phyloP scores from a whole-genome alignment of 345 rosid species.

The Eucalyptus lansdowneana region DNA sequence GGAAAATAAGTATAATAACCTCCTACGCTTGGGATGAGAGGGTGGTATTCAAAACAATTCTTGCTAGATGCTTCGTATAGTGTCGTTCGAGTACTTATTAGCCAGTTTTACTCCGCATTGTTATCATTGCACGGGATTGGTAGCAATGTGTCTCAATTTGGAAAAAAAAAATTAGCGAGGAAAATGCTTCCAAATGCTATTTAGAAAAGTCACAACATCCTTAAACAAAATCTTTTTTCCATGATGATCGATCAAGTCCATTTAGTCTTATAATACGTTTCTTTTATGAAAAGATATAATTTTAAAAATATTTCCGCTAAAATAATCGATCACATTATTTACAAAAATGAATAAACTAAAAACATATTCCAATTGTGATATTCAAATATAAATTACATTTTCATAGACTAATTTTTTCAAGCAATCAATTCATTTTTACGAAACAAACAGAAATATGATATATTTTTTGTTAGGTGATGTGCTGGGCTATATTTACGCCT shows the following conservation, averaged over 20 bases:
- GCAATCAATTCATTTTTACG: background rate
- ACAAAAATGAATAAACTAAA: background rate
- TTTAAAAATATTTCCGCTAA: background rate
- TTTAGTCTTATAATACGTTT: background rate
- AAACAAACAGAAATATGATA: rapidly evolving
- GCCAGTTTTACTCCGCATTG: rapidly evolving
- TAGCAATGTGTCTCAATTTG: background rate
- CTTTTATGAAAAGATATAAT: background rate
- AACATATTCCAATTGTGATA: background rate
- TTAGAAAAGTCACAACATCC: background rate
- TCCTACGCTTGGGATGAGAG: no score
- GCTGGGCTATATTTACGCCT: background rate
- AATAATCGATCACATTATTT: background rate
- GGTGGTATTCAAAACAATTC: no score
- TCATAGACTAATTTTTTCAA: background rate
- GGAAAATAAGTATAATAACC: no score
- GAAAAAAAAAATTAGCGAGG: background rate
- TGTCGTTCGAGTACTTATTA: rapidly evolving
- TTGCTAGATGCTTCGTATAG: rapidly evolving
- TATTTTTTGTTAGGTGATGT: background rate
- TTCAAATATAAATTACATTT: background rate
- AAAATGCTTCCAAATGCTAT: background rate
- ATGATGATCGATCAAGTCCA: rapidly evolving
- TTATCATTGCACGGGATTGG: background rate
- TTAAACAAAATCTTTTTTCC: background rate